phyloP scores from a whole-genome alignment of 2,329 filamentous ascomycete species.

The Fonsecaea multimorphosa region DNA sequence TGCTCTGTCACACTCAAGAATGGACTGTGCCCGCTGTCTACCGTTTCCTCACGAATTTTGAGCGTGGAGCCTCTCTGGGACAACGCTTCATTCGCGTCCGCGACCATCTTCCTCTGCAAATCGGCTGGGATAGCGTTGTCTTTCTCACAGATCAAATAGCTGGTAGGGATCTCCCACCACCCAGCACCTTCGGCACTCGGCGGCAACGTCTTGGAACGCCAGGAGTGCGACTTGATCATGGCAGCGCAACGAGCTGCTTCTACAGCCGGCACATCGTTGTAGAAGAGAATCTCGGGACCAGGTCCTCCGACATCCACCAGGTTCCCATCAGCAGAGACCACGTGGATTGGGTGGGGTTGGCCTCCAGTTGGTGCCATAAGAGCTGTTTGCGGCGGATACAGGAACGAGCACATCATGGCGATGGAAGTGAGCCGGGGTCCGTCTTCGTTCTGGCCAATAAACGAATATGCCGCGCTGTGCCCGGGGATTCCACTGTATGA shows the following conservation, averaged over 20 bases:
- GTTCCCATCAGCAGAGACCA: conserved; percentile 2
- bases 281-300: conserved; percentile 18
- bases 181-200: conserved; percentile 14
- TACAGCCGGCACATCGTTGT: conserved; percentile 17
- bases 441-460: conserved; percentile 1
- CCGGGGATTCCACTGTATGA: conserved; percentile 35
- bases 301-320: conserved; percentile 15
- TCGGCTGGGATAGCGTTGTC: conserved; percentile 17
- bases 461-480: conserved; percentile 27
- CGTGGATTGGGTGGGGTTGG: conserved; percentile 5
- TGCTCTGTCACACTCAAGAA: conserved; percentile 19
- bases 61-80: neutral
- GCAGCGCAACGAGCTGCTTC: conserved; percentile 3
- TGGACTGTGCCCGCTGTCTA: conserved; percentile 21
- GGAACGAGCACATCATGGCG: conserved; percentile 16
- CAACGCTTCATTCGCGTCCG: conserved; percentile 17
- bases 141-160: conserved; percentile 26
- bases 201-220: conserved; percentile 4
- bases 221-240: conserved; percentile 22
- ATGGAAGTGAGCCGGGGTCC: conserved; percentile 8
- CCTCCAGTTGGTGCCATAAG: neutral
- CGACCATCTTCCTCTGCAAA: conserved; percentile 20
- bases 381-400: conserved; percentile 19
- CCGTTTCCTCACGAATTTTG: conserved; percentile 11
- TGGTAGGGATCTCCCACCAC: conserved; percentile 18